Evolutionary conservation across 2,329 filamentous ascomycete species (phyloP).

Genomic region (Lasiodiplodia hormozganensis): DNA sequence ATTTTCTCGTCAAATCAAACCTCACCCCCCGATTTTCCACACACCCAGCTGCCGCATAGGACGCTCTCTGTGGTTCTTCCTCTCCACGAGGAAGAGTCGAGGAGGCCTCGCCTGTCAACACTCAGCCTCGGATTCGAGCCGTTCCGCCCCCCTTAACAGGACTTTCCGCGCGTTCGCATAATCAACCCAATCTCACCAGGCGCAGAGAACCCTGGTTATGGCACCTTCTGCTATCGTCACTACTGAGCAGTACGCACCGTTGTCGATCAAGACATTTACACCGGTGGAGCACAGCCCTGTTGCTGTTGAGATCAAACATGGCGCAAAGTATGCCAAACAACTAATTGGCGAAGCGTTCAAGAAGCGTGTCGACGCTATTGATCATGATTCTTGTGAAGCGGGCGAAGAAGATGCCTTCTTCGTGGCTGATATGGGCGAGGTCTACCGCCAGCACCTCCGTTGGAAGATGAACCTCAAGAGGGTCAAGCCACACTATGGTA

Average conservation of each 20-base stretch:
- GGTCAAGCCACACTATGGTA: constrained; percentile 96
- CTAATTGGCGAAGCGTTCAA: constrained; percentile 88
- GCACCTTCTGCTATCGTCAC: constrained; percentile 71
- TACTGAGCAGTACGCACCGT: constrained; percentile 48
- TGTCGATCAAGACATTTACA: constrained; percentile 45
- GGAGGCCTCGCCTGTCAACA: constrained; percentile 89
- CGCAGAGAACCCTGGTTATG: constrained; percentile 64
- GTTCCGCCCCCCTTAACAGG: constrained; percentile 93
- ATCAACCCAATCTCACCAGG: constrained; percentile 34
- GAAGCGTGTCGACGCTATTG: constrained; percentile 80
- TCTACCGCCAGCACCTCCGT: constrained; percentile 97
- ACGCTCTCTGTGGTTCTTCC: constrained; percentile 98
- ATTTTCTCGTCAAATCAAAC: constrained; percentile 52
- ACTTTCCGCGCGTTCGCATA: constrained; percentile 36
- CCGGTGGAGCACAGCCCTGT: constrained; percentile 24
- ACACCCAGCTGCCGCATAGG: constrained; percentile 99
- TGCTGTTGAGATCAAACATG: constrained; percentile 48
- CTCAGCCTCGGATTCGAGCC: constrained; percentile 82
- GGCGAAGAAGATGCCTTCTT: constrained; percentile 99
- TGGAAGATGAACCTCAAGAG: constrained; percentile 95
- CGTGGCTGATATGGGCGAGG: constrained; percentile 95
- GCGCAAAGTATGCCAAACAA: constrained; percentile 68
- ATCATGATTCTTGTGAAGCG: constrained; percentile 85
- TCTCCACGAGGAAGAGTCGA: constrained; percentile 99
- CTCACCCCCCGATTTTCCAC: constrained; percentile 63